Evolutionary conservation across 305 asterid genomes (phyloP).

Genomic region (Petunia hybrid): DNA sequence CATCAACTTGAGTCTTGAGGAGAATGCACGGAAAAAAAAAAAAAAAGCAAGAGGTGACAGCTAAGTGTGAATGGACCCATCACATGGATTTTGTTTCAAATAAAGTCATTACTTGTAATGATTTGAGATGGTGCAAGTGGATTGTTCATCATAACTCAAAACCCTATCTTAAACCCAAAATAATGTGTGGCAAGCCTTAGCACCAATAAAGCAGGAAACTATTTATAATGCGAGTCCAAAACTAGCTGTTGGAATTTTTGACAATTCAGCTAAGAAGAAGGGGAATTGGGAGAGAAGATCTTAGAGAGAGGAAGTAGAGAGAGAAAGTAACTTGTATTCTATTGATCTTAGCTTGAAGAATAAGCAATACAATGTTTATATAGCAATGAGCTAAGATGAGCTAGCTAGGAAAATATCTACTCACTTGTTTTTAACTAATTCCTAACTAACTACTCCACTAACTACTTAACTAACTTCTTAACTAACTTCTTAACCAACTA

Average conservation of each 20-base stretch:
- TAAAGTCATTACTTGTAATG: background rate
- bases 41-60: background rate
- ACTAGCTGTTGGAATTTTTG: background rate
- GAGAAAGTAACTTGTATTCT: too few species aligned
- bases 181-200: conserved; percentile 11
- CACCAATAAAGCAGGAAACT: background rate
- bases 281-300: too few species aligned
- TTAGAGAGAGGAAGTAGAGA: too few species aligned
- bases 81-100: background rate
- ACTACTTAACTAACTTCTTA: too few species aligned
- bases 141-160: background rate
- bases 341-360: too few species aligned
- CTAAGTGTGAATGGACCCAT: background rate
- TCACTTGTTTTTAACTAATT: too few species aligned
- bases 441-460: too few species aligned
- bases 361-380: too few species aligned
- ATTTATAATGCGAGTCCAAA: background rate
- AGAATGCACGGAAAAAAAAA: background rate
- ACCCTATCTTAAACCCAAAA: conserved; percentile 3
- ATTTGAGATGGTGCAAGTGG: conserved; percentile 12
- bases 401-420: too few species aligned
- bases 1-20: background rate
- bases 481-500: too few species aligned
- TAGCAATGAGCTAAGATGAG: too few species aligned
- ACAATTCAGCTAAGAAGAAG: too few species aligned